Conservation (phyloP, 1,139 yeast genomes). For the Sugiyamaella pinicola region DNA sequence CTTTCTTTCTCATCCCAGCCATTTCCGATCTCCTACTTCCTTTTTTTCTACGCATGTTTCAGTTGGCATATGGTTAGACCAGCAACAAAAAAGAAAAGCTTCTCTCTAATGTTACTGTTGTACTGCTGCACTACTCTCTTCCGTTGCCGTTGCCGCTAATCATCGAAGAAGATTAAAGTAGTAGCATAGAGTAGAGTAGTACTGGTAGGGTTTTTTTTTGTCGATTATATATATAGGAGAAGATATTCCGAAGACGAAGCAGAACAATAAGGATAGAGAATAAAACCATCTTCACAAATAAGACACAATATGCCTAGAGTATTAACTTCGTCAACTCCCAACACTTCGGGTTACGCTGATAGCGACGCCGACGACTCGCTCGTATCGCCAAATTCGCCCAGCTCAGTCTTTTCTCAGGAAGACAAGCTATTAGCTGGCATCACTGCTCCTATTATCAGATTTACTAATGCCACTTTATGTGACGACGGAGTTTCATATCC, state of each 20-base stretch:
- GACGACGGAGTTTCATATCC: slow-evolving; percentile 52
- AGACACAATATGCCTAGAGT: slow-evolving; percentile 17
- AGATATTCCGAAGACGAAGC: neutral
- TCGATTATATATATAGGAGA: neutral
- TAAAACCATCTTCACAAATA: neutral
- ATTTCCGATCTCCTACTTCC: neutral
- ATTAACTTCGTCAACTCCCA: slow-evolving; percentile 16
- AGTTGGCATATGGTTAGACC: slow-evolving; percentile 1
- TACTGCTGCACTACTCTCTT: neutral
- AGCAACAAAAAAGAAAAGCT: neutral
- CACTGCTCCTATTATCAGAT: slow-evolving; percentile 33
- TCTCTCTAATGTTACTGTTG: neutral
- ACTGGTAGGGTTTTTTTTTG: no score
- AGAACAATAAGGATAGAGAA: neutral
- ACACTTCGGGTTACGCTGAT: slow-evolving; percentile 19
- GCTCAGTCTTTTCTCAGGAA: slow-evolving; percentile 26
- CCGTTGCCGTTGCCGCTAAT: neutral
- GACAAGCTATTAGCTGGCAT: slow-evolving; percentile 22
- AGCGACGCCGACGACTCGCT: slow-evolving; percentile 26
- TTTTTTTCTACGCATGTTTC: neutral
- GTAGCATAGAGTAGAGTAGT: no score
- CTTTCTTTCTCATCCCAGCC: neutral
- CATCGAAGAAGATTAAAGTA: neutral
- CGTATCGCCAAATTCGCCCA: slow-evolving; percentile 26
- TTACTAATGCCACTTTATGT: slow-evolving; percentile 56